Base-by-base conservation (phyloP, 805 yeast species). In the Yamadazyma ubonensis region DNA sequence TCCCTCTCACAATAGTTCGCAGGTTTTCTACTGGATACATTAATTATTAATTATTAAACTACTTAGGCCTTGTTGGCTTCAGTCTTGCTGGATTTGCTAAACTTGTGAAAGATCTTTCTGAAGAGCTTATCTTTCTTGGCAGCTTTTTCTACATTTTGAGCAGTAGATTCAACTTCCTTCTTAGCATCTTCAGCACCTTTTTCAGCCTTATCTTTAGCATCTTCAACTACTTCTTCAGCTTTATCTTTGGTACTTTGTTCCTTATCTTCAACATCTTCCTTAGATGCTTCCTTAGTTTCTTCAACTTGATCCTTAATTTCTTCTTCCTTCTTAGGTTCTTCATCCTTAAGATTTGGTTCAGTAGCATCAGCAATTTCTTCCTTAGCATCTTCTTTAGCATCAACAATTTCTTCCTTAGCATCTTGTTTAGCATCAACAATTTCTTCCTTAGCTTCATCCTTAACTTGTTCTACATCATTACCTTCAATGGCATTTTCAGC, bases 41-140 rank as follows among this genome's bases (percentile, higher is more conserved):
- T 33, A 23, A 16, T 29, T 33, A 33, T 33, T 25, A 25, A 29
- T 22, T 25, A 18, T 33, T 23, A 36, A 10, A 21, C 15, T 27
- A 26, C 25, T 21, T 39, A 39, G 11, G 33, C 35, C 34, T 39
- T 30, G 26, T 15, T 29, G 18, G 36, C 33, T 10, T 31, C 32
- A 11, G 21, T n/a, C 25, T 33, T 27, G 26, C 26, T 23, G n/a
- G 64, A 49, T 45, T 62, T 62, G 54, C 56, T 66, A 55, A 66
- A 65, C 51, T 61, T 65, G 43, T 43, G 46, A 50, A 65, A 54
- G 38, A 65, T 50, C 46, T 55, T 67, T 53, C 57, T 63, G 54
- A 66, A 63, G 45, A 63, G 48, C 42, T 63, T 65, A 41, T 54
- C 58, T 60, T 64, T 64, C 54, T 65, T 67, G n/a, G 50, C 53